Percentiles rank a stretch among this genome's conserved stretches.
Evolutionary conservation across 305 asterid genomes (phyloP).

Genomic region (Striga hermonthica): DNA sequence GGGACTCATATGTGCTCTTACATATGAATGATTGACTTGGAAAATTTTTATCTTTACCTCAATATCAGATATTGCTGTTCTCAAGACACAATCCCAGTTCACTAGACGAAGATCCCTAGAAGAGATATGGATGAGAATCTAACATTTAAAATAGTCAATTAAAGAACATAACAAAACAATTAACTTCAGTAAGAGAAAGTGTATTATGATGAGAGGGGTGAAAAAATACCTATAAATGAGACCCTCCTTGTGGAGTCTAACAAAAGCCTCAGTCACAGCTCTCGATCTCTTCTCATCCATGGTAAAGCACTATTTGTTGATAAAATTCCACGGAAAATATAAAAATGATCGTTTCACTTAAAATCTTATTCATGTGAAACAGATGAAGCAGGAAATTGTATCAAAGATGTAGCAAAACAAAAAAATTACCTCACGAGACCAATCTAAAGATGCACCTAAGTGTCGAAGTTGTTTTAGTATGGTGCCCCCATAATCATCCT

Average conservation of each 20-base stretch:
- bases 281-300: slow-evolving; percentile 69
- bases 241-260: slow-evolving; percentile 60
- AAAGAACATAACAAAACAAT: slow-evolving; percentile 24
- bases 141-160: slow-evolving; percentile 1
- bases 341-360: too few species aligned
- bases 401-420: slow-evolving; percentile 3
- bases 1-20: too few species aligned
- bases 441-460: slow-evolving; percentile 69
- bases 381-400: too few species aligned
- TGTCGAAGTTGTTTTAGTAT: slow-evolving; percentile 54
- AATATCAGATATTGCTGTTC: slow-evolving; percentile 79
- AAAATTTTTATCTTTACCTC: too few species aligned
- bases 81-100: slow-evolving; percentile 78
- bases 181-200: not conserved
- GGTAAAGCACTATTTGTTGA: slow-evolving; percentile 59
- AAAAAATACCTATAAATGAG: slow-evolving; percentile 75
- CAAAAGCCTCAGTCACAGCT: slow-evolving; percentile 87
- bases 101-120: slow-evolving; percentile 70
- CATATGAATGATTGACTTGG: too few species aligned
- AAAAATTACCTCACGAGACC: slow-evolving; percentile 72
- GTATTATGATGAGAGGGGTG: too few species aligned
- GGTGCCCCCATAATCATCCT: slow-evolving; percentile 57
- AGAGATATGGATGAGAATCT: slow-evolving; percentile 12
- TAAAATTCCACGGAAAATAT: too few species aligned
- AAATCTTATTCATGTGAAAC: too few species aligned